Base-by-base conservation (phyloP, 1,284 basidiomycete species). In the Sporisorium scitamineum region DNA sequence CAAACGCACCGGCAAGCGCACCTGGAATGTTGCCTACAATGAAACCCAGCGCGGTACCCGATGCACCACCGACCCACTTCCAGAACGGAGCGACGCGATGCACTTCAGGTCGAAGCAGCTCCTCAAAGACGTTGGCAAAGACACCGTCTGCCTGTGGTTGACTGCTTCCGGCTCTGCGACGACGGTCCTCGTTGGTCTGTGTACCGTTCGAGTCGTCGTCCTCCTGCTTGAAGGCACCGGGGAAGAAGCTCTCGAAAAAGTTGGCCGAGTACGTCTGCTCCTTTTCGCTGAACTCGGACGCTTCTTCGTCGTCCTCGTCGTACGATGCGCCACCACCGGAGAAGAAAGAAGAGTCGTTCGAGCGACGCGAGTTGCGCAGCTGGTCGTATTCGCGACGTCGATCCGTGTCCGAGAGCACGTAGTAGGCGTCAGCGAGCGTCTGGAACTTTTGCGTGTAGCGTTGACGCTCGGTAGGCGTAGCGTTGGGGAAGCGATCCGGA, bases 371-470 rank as follows among this genome's bases (percentile, higher is more conserved):
- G 26, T 20, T 22, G 7, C 75, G 70, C 20, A 79, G 59, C 52
- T 58, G 47, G 32, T 81, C 82, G 70, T 97, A 97, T 86, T 97
- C 95, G 59, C 92, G 89, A 57, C 94, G 88, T 45, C 90, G 88
- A 18, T 75, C 80, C 2, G 90, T 86, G 86, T 97, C 94, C 0
- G 93, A 95, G 27, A 98, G 90, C 9, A 97, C 93, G 85, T 95
- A 98, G 87, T 97, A 97, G 11, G 95, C 95, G 87, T 98, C 95
- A 54, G 95, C 94, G 68, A 97, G 91, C n/a, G 78, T 72, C 62
- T 85, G 84, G 91, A 79, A 86, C 68, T 77, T 85, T 76, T 76
- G 85, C 54, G 79, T 87, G 56, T 78, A 91, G 24, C 85, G 86
- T 76, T 90, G 90, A 84, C 90, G 92, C 86, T 96, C 92, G 10